These are phyloP conservation scores for Murraya paniculata DNA, from an alignment of 345 rosid genomes.

Conservation along the genomic window DNA sequence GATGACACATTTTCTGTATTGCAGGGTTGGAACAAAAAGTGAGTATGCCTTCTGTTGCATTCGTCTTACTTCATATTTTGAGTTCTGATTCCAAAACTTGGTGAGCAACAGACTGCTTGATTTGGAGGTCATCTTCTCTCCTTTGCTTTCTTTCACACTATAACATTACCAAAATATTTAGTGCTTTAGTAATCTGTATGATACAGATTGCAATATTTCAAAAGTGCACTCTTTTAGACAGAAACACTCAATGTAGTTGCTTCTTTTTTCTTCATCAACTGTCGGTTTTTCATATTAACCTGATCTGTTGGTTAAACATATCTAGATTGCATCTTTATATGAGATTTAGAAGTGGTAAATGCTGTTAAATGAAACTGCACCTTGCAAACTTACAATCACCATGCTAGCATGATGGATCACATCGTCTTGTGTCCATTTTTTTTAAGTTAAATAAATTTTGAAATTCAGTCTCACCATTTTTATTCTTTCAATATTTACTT, in stretches of 20 bases:
- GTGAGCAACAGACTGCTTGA: conserved; percentile 10
- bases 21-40: conserved; percentile 99
- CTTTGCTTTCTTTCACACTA: background rate
- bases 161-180: background rate
- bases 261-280: background rate
- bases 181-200: conserved; percentile 2
- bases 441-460: background rate
- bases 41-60: conserved; percentile 40
- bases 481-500: background rate
- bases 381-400: background rate
- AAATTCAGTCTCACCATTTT: background rate
- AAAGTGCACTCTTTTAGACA: background rate
- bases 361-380: background rate
- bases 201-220: conserved; percentile 5
- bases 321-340: background rate
- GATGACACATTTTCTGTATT: conserved; percentile 32
- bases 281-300: background rate
- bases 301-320: background rate
- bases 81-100: conserved; percentile 17
- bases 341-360: background rate
- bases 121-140: conserved; percentile 7
- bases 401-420: background rate
- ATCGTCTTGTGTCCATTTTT: background rate
- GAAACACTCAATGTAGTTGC: background rate
- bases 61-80: background rate